Conservation (phyloP, 176 grass and related monocot species). For the Musa acuminata region DNA sequence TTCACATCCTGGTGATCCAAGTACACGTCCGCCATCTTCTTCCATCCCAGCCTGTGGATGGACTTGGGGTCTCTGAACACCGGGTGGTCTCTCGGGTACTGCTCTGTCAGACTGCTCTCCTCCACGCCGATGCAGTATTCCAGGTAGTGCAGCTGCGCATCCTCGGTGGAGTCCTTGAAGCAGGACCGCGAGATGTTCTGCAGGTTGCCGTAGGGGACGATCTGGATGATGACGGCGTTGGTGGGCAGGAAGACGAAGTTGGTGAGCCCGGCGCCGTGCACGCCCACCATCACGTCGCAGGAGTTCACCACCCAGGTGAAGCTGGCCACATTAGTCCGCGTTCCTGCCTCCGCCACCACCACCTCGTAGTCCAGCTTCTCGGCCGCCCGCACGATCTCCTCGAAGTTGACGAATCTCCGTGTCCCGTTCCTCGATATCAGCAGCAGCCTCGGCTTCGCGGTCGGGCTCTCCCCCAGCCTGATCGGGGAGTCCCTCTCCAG, state of each 20-base stretch:
- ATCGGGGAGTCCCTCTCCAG: slow-evolving; percentile 36
- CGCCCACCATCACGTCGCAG: slow-evolving; percentile 70
- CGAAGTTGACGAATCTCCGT: slow-evolving; percentile 67
- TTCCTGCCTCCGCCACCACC: slow-evolving; percentile 51
- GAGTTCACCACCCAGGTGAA: slow-evolving; percentile 73
- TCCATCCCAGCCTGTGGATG: slow-evolving; percentile 56
- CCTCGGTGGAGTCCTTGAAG: slow-evolving; percentile 47
- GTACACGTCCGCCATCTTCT: slow-evolving; percentile 55
- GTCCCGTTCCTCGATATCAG: slow-evolving; percentile 64
- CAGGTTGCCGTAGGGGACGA: slow-evolving; percentile 76
- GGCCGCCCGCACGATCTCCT: slow-evolving; percentile 33
- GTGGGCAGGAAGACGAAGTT: slow-evolving; percentile 75
- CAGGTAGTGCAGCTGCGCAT: slow-evolving; percentile 57
- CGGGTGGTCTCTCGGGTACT: slow-evolving; percentile 47
- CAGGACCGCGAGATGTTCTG: slow-evolving; percentile 55
- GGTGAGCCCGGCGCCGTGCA: slow-evolving; percentile 84
- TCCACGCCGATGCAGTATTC: slow-evolving; percentile 64
- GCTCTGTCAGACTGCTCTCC: slow-evolving; percentile 61
- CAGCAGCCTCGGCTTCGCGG: slow-evolving; percentile 46
- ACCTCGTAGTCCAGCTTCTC: slow-evolving; percentile 63
- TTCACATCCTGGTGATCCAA: slow-evolving; percentile 81
- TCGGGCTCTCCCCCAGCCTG: slow-evolving; percentile 33
- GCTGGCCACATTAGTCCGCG: slow-evolving; percentile 30
- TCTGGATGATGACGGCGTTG: slow-evolving; percentile 55
- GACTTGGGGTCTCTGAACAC: slow-evolving; percentile 59